These are phyloP conservation scores for Laguncularia racemosa DNA, from an alignment of 345 rosid species.

Conservation along the genomic window DNA sequence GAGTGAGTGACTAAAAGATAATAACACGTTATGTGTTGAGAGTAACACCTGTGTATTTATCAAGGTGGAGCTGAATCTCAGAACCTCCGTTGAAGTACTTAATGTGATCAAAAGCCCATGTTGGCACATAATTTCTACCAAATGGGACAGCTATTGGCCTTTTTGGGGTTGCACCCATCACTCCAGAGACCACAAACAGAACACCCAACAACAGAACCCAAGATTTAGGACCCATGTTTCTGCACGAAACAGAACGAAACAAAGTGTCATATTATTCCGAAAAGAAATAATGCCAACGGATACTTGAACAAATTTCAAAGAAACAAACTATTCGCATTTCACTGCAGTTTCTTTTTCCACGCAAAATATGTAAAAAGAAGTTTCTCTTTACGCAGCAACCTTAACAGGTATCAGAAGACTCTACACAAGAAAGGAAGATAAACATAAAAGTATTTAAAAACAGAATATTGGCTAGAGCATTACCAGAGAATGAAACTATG, in stretches of 20 bases:
- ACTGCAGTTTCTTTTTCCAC: no score
- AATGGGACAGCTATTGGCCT: conserved; percentile 59
- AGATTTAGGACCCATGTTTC: conserved; percentile 22
- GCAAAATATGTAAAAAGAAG: no score
- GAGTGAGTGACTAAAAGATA: no score
- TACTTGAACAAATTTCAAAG: no score
- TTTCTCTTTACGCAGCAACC: no score
- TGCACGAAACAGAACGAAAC: background rate
- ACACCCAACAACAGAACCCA: conserved; percentile 23
- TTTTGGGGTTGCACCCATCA: conserved; percentile 50
- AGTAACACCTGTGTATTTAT: conserved; percentile 64
- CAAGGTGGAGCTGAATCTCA: conserved; percentile 59
- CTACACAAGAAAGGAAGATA: background rate
- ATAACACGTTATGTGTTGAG: background rate
- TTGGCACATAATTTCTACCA: conserved; percentile 67
- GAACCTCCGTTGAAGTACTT: conserved; percentile 69
- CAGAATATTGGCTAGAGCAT: no score
- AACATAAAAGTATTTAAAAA: no score
- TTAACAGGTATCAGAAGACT: no score
- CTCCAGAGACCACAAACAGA: conserved; percentile 34
- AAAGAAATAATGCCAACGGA: no score
- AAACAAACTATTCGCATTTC: no score
- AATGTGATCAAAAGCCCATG: conserved; percentile 95
- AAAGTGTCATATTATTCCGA: background rate
- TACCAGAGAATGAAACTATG: no score